These are phyloP conservation scores for Mortierella sp. DNA, from an alignment of 371 early-diverging fungal species.

Conservation along the genomic window DNA sequence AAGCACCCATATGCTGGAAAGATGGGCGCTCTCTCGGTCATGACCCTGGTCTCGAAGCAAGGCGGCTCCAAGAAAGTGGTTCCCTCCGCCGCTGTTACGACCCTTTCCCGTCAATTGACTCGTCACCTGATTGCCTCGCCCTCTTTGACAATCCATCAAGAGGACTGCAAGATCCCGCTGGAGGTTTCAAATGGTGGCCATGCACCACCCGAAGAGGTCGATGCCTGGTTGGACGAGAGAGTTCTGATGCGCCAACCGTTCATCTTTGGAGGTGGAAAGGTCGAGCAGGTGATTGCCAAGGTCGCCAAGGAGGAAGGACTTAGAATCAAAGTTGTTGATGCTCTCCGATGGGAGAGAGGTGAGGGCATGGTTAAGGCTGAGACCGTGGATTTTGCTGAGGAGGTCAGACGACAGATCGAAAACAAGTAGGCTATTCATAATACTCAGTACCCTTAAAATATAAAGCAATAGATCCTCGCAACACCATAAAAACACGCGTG, in stretches of 20 bases:
- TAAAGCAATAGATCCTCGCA: not conserved
- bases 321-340: constrained; percentile 67
- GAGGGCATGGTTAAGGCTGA: constrained; percentile 86
- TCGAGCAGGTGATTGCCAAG: constrained; percentile 67
- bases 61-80: constrained; percentile 54
- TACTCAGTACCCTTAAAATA: too few relatives aligned
- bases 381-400: constrained; percentile 78
- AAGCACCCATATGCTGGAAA: constrained; percentile 61
- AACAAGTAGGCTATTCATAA: constrained; percentile 48
- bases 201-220: constrained; percentile 62
- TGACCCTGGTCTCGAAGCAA: constrained; percentile 58
- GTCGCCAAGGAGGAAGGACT: constrained; percentile 57
- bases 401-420: constrained; percentile 68
- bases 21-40: constrained; percentile 78
- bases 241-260: constrained; percentile 82
- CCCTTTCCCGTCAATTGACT: constrained; percentile 76
- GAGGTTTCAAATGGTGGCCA: constrained; percentile 51
- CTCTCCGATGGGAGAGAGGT: constrained; percentile 85
- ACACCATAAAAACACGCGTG: too few relatives aligned
- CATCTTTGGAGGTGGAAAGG: constrained; percentile 83
- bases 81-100: constrained; percentile 54
- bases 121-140: constrained; percentile 84
- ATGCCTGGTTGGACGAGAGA: constrained; percentile 64
- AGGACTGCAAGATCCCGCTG: constrained; percentile 53
- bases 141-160: constrained; percentile 64